Base-by-base conservation (phyloP, 345 rosid species). In the Pugionium cornutum region DNA sequence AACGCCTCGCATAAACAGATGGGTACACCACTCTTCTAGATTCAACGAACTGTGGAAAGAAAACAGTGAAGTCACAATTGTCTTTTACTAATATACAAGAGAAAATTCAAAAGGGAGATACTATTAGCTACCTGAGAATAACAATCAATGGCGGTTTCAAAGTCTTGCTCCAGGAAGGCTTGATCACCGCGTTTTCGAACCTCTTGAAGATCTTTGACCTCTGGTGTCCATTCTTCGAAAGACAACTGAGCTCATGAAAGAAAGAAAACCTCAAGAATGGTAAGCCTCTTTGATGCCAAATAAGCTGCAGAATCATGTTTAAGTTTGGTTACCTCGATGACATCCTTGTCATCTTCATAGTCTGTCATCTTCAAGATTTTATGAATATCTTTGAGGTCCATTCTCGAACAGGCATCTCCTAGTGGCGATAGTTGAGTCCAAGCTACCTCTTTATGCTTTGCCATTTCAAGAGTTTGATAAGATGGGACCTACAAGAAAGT, bases 211-310 rank as follows among this genome's bases (percentile, higher is more conserved):
- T 88, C 92, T 78, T 83, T 81, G 77, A 85, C 84, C 60, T 82
- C 96, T 62, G 84, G 91, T 11, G 86, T 82, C 97, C 96, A 90
- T 70, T 94, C 99, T 82, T 88, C 88, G 72, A 90, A 90, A 70
- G 97, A 90, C 33, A 83, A 69, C 99, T 40, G 75, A 66, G 51
- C 35, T 39, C 75, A 70, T 4, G 18, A 18, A 18, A 18, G 18
- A 18, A 18, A 18, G 18, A 18, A 18, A 18, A 18, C 18, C 18
- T 18, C 18, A 18, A 18, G 7, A 40, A n/a, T 59, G 4, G 44
- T 70, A 37, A 68, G 58, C 5, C 63, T 53, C 46, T 60, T 67
- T 60, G 56, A 18, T 18, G 54, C 27, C 49, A 57, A 2, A 33
- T 34, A 28, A 66, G 43, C 26, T 18, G 28, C 2, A 6, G 3